phyloP scores from a whole-genome alignment of 768 basidiomycete genomes.

The Xerocomus potaroensis region DNA sequence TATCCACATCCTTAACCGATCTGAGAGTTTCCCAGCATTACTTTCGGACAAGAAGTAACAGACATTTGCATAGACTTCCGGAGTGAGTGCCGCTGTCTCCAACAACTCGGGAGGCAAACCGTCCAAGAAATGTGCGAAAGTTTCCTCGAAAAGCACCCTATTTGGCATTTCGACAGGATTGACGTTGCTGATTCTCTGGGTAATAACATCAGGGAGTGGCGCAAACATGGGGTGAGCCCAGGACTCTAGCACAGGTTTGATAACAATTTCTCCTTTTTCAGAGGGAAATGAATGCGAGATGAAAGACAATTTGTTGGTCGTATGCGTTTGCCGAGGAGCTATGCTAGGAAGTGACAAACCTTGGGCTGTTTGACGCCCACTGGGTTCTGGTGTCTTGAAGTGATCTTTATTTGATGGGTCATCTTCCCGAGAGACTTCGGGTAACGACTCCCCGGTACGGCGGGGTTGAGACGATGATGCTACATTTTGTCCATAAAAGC shows the following conservation, averaged over 20 bases:
- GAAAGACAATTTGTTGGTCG: slow-evolving; percentile 36
- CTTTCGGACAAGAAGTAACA: slow-evolving; percentile 43
- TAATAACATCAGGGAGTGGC: slow-evolving; percentile 54
- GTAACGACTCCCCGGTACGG: slow-evolving; percentile 24
- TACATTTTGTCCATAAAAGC: slow-evolving; percentile 47
- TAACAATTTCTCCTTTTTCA: slow-evolving; percentile 36
- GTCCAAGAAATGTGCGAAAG: slow-evolving; percentile 44
- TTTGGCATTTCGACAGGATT: slow-evolving; percentile 59
- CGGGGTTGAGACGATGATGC: slow-evolving; percentile 32
- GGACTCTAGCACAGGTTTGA: slow-evolving; percentile 46
- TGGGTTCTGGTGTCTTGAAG: slow-evolving; percentile 22
- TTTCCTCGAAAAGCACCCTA: slow-evolving; percentile 48
- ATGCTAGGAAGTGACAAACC: slow-evolving; percentile 20
- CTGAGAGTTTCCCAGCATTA: slow-evolving; percentile 29
- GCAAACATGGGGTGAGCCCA: slow-evolving; percentile 58
- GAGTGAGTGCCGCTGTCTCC: slow-evolving; percentile 55
- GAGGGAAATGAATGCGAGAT: slow-evolving; percentile 40
- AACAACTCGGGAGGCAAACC: slow-evolving; percentile 51
- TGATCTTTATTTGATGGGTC: slow-evolving; percentile 13
- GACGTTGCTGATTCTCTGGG: slow-evolving; percentile 50
- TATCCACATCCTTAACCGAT: slow-evolving; percentile 50
- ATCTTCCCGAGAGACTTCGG: slow-evolving; percentile 16
- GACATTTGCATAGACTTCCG: slow-evolving; percentile 51
- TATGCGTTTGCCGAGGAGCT: slow-evolving; percentile 22
- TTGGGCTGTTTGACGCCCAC: slow-evolving; percentile 15